Evolutionary conservation across 139 green algal species (phyloP), one percentile per base, ranked within the genome.

Genomic region (Zygnema circumcarinatum): DNA sequence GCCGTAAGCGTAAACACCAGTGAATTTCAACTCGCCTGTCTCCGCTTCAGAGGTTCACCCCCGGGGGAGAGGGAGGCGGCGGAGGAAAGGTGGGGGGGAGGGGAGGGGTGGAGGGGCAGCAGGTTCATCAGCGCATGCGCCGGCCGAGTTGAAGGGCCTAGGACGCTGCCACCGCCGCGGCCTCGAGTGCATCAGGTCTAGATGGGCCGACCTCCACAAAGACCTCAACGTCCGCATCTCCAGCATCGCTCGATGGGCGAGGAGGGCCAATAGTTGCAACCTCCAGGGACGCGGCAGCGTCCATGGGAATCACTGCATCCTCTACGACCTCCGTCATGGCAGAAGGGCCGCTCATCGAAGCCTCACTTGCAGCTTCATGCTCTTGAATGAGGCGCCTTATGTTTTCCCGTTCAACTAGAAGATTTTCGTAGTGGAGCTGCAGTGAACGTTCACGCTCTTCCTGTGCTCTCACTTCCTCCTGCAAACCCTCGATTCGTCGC

Each of bases 381-480:
- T 78, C 36, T 11, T 41, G 69, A 41, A 78, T 3, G 11, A 52
- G 35, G 69, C 16, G 69, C 16, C 16, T 78, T 62, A 88, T 21
- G 52, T 90, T 35, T 38, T 90, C 79, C 20, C 41, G 39, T 79
- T 90, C 85, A 41, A 90, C 85, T 21, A 86, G 56, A 33, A 90
- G n/a, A 35, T 90, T 90, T 79, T 90, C 85, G 38, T 88, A 90
- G 33, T 68, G 78, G 53, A 90, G 29, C 78, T 90, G 85, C 85
- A 90, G 38, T 20, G 79, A 39, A 1, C 85, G 33, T 54, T 90
- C 85, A 25, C 79, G 32, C 85, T 90, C 85, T n/a, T 21, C 29
- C 78, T 62, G 36, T 0, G 2, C 2, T 16, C 22, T 35, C 2
- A 89, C 76, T n/a, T 90, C 85, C 38, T 21, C 85, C 56, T 90